A percentile compares a stretch with the other conserved stretches of the same genome.
Conservation (phyloP, 768 basidiomycete genomes). For the Suillus occidentalis region DNA sequence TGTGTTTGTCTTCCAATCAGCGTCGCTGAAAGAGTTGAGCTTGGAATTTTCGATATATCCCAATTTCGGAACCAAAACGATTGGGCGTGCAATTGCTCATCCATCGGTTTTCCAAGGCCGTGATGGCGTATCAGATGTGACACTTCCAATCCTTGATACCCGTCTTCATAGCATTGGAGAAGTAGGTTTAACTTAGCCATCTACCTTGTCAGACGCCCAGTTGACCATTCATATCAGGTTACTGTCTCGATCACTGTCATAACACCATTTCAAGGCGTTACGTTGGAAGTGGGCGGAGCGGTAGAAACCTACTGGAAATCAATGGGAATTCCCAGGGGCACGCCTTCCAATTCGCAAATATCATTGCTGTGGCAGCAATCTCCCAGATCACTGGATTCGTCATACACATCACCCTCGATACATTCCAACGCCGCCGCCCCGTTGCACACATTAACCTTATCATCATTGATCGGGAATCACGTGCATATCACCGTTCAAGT, state of each 20-base stretch:
- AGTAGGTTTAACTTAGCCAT: slow-evolving; percentile 40
- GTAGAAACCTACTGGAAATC: slow-evolving; percentile 99
- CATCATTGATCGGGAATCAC: slow-evolving; percentile 89
- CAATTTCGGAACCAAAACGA: slow-evolving; percentile 95
- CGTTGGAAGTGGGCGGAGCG: slow-evolving; percentile 90
- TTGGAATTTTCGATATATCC: slow-evolving; percentile 96
- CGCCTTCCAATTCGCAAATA: slow-evolving; percentile 32
- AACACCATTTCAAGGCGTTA: slow-evolving; percentile 87
- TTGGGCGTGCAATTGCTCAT: slow-evolving; percentile 88
- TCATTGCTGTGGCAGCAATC: slow-evolving; percentile 37
- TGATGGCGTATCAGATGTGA: slow-evolving; percentile 51
- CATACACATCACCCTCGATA: slow-evolving; percentile 72
- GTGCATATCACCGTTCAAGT: slow-evolving; percentile 87
- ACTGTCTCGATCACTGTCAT: slow-evolving; percentile 86
- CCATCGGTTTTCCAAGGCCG: slow-evolving; percentile 67
- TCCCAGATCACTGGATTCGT: slow-evolving; percentile 45
- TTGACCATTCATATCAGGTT: slow-evolving; percentile 48
- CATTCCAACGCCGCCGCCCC: slow-evolving; percentile 48
- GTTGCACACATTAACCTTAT: slow-evolving; percentile 71
- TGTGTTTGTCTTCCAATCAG: slow-evolving; percentile 85
- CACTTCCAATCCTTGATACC: slow-evolving; percentile 84
- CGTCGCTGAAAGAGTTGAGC: slow-evolving; percentile 67
- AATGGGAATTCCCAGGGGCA: slow-evolving; percentile 33
- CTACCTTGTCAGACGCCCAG: slow-evolving; percentile 6
- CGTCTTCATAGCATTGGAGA: slow-evolving; percentile 94